phyloP scores from a whole-genome alignment of 1,284 basidiomycete genomes.

The Cutaneotrichosporon curvatum region DNA sequence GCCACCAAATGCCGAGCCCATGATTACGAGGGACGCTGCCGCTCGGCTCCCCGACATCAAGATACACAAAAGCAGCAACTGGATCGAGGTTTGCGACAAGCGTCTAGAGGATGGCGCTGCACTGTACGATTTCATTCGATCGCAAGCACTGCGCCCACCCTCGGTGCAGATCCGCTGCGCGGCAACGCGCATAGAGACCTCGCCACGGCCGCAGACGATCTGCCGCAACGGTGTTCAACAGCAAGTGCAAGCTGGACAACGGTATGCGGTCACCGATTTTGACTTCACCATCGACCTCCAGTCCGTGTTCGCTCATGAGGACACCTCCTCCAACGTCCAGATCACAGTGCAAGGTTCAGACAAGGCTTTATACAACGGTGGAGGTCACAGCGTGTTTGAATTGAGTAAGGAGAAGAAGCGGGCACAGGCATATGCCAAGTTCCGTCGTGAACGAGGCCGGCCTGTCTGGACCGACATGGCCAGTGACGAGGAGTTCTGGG shows the following conservation, averaged over 20 bases:
- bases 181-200: conserved; percentile 22
- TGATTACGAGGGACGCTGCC: conserved; percentile 14
- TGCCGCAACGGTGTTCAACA: conserved; percentile 18
- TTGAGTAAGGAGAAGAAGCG: too few species aligned
- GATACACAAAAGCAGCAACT: conserved; percentile 3
- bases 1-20: conserved; percentile 29
- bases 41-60: conserved; percentile 15
- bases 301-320: conserved; percentile 21
- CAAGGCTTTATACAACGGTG: conserved; percentile 17
- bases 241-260: conserved; percentile 22
- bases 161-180: conserved; percentile 21
- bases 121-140: conserved; percentile 36
- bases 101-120: conserved; percentile 24
- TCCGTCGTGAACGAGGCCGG: conserved; percentile 4
- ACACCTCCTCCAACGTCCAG: conserved; percentile 29
- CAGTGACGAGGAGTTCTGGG: conserved; percentile 11
- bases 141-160: conserved; percentile 22
- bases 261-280: conserved; percentile 31
- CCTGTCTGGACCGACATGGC: conserved; percentile 10
- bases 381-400: not conserved
- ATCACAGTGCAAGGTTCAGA: conserved; percentile 16
- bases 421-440: not conserved
- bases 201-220: conserved; percentile 17
- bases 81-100: conserved; percentile 20
- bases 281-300: conserved; percentile 38